phyloP scores from a whole-genome alignment of 331 rosid species.

The Rhamnella rubrinervis region DNA sequence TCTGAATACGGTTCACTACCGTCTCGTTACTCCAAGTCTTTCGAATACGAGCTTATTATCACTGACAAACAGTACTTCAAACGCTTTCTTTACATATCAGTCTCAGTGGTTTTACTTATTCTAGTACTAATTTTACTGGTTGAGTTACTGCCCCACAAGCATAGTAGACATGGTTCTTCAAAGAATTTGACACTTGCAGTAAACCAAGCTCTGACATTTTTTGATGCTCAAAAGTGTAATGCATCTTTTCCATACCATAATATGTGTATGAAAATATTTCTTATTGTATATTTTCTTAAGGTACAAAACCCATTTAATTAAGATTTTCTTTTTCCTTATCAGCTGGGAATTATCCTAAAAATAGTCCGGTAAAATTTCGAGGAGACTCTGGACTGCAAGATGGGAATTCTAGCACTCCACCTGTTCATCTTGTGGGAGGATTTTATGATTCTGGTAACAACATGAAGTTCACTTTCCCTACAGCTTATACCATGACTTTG shows the following conservation, averaged over 20 bases:
- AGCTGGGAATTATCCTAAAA: constrained; percentile 70
- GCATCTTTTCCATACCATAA: not conserved
- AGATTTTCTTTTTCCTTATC: not conserved
- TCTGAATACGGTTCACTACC: constrained; percentile 49
- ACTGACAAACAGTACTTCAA: constrained; percentile 40
- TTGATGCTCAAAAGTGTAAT: constrained; percentile 77
- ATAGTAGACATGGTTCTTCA: constrained; percentile 38
- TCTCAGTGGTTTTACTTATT: constrained; percentile 23
- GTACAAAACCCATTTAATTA: not conserved
- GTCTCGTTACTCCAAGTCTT: constrained; percentile 50
- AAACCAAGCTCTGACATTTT: constrained; percentile 68
- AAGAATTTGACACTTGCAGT: constrained; percentile 54
- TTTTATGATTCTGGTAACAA: constrained; percentile 89
- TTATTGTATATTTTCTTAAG: no score
- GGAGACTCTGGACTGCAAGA: constrained; percentile 72
- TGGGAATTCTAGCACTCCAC: constrained; percentile 37
- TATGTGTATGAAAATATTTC: no score
- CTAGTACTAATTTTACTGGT: constrained; percentile 37
- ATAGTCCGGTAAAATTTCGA: constrained; percentile 60
- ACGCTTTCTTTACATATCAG: constrained; percentile 40
- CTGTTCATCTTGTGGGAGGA: constrained; percentile 57
- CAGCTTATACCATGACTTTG: constrained; percentile 74
- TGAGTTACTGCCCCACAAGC: constrained; percentile 45
- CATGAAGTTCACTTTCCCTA: constrained; percentile 75
- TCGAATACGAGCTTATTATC: constrained; percentile 50